A percentile compares a stretch with the other conserved stretches of the same genome.
Evolutionary conservation across 768 basidiomycete species (phyloP).

Genomic region (Lactifluus pinguis): DNA sequence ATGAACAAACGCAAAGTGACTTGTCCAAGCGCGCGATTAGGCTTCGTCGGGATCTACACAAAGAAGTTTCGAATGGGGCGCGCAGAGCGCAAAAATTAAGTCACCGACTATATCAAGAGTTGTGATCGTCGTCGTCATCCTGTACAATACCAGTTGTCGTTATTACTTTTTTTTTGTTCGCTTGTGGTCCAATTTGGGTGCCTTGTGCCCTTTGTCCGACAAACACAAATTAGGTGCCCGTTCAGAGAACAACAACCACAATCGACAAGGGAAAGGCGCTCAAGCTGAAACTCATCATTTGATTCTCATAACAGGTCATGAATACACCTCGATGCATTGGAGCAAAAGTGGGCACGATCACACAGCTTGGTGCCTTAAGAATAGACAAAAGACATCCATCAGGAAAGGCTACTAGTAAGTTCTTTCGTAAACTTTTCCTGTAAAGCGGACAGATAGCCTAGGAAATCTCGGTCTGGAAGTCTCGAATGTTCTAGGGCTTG

Average conservation of each 20-base stretch:
- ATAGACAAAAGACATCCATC: not conserved
- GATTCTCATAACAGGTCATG: not conserved
- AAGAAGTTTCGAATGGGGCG: slow-evolving; percentile 52
- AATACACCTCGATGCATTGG: not conserved
- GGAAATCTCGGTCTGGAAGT: slow-evolving; percentile 61
- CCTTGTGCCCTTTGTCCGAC: not conserved
- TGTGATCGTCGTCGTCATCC: not conserved
- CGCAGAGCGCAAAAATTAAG: slow-evolving; percentile 63
- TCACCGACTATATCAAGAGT: slow-evolving; percentile 8
- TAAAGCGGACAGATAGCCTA: slow-evolving; percentile 54
- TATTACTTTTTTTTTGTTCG: not conserved
- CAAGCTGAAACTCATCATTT: not conserved
- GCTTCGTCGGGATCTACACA: slow-evolving; percentile 43
- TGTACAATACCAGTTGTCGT: not conserved
- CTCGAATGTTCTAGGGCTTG: slow-evolving; percentile 68
- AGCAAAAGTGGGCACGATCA: no score
- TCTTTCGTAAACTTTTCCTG: slow-evolving; percentile 62
- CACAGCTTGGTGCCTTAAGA: not conserved
- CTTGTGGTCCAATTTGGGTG: not conserved
- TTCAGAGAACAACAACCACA: not conserved
- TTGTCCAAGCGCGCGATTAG: slow-evolving; percentile 34
- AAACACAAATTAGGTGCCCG: not conserved
- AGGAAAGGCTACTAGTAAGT: slow-evolving; percentile 32
- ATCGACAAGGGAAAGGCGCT: not conserved
- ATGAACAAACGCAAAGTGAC: slow-evolving; percentile 35